Evolutionary conservation across 176 grass and related monocot genomes (phyloP).

Genomic region (Avena sativa): DNA sequence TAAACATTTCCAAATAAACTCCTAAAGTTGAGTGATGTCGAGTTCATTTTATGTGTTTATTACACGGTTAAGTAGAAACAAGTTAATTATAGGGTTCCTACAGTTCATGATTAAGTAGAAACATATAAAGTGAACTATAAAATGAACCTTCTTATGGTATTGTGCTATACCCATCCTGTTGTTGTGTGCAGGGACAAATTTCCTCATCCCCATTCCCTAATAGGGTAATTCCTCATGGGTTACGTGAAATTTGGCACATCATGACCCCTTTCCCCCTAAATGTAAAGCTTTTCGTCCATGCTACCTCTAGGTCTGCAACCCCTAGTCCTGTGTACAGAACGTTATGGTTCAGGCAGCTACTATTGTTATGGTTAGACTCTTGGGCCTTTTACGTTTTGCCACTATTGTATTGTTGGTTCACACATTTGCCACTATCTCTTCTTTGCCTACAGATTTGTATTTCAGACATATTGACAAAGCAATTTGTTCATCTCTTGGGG

Average conservation of each 20-base stretch:
- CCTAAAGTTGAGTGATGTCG: not conserved
- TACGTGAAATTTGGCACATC: not conserved
- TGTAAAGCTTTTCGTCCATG: not conserved
- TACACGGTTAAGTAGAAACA: slow-evolving; percentile 1
- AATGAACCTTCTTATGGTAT: not conserved
- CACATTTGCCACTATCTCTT: not conserved
- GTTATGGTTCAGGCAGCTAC: not conserved
- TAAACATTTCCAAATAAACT: not conserved
- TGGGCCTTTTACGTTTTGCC: not conserved
- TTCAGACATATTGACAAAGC: not conserved
- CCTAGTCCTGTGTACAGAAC: not conserved
- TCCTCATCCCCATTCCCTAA: not conserved
- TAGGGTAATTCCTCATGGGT: not conserved
- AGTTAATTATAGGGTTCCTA: not conserved
- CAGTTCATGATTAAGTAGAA: too few species aligned
- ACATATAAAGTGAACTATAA: not conserved
- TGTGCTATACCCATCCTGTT: not conserved
- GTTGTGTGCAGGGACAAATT: not conserved
- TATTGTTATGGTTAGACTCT: not conserved
- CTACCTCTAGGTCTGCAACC: not conserved
- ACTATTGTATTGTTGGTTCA: not conserved
- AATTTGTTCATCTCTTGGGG: not conserved
- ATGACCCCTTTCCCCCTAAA: not conserved
- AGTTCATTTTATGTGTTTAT: not conserved
- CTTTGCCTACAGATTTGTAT: not conserved